A percentile compares a stretch with the other conserved stretches of the same genome.
Conservation (phyloP, 2,329 filamentous ascomycete genomes). For the Keithomyces neogunnii region DNA sequence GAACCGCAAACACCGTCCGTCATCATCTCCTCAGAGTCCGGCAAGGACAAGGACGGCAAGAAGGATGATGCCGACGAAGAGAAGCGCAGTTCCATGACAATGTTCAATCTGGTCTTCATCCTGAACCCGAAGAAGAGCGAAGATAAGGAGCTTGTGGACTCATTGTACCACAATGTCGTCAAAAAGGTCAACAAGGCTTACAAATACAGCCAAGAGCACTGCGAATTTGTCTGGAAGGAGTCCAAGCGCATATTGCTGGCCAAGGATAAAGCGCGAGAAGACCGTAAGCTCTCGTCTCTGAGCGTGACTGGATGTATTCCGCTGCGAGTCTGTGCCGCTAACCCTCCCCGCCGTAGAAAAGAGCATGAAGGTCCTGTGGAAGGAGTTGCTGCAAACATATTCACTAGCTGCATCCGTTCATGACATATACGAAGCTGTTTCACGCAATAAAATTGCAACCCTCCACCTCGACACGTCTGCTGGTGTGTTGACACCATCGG, state of each 20-base stretch:
- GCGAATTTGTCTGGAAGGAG: conserved; percentile 86
- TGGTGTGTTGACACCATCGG: conserved; percentile 51
- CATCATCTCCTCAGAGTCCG: conserved; percentile 16
- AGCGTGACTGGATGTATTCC: not conserved
- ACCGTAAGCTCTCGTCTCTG: conserved; percentile 31
- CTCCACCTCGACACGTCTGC: conserved; percentile 61
- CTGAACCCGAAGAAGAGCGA: conserved; percentile 73
- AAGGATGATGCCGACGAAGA: conserved; percentile 47
- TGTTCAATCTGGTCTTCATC: conserved; percentile 97
- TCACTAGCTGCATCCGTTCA: conserved; percentile 76
- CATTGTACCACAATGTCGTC: conserved; percentile 76
- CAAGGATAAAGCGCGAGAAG: conserved; percentile 74
- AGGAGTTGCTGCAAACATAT: conserved; percentile 60
- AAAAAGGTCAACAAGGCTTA: conserved; percentile 89
- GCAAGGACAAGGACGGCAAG: conserved; percentile 23
- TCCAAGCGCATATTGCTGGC: conserved; percentile 72
- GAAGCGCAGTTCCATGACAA: conserved; percentile 70
- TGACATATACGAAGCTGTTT: conserved; percentile 73
- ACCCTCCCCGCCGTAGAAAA: conserved; percentile 27
- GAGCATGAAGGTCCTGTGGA: conserved; percentile 61
- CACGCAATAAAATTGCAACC: conserved; percentile 77
- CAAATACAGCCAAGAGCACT: conserved; percentile 85
- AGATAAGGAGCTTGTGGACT: conserved; percentile 65
- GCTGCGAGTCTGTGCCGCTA: not conserved
- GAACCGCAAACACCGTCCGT: conserved; percentile 14